phyloP scores from a whole-genome alignment of 441 rosid species.

The Adansonia grandidieri region DNA sequence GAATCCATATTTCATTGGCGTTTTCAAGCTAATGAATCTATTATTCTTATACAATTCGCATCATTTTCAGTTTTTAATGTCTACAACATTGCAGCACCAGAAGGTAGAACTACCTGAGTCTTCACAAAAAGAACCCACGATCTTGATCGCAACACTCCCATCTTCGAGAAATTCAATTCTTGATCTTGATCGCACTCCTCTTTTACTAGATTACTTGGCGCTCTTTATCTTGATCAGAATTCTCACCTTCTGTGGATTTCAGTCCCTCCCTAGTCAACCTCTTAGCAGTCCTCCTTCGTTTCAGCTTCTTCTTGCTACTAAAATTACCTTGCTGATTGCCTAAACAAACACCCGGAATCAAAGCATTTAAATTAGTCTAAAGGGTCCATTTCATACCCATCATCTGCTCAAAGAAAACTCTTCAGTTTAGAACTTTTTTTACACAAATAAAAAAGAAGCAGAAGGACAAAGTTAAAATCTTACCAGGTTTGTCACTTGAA shows the following conservation, averaged over 20 bases:
- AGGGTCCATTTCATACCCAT: conserved; percentile 10
- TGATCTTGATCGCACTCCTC: conserved; percentile 6
- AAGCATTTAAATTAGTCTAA: background rate
- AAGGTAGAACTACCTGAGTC: background rate
- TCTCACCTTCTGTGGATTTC: conserved; percentile 21
- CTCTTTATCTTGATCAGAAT: conserved; percentile 1
- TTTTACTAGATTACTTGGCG: conserved; percentile 13
- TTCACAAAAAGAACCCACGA: background rate
- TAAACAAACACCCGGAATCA: conserved; percentile 18
- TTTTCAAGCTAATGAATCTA: background rate
- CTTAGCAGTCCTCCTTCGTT: conserved; percentile 61
- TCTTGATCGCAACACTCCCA: background rate
- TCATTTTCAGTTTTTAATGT: background rate
- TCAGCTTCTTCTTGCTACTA: conserved; percentile 44
- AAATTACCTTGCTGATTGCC: conserved; percentile 29
- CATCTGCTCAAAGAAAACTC: background rate
- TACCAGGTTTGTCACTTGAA: conserved; percentile 13
- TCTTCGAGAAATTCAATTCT: no score
- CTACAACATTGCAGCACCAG: background rate
- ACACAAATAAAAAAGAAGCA: background rate
- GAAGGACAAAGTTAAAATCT: background rate
- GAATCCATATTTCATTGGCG: background rate
- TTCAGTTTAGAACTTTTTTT: background rate
- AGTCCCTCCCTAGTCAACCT: conserved; percentile 44
- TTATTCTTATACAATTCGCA: background rate